These are phyloP conservation scores for Trametes elegans DNA, from an alignment of 768 basidiomycete genomes.

Conservation along the genomic window DNA sequence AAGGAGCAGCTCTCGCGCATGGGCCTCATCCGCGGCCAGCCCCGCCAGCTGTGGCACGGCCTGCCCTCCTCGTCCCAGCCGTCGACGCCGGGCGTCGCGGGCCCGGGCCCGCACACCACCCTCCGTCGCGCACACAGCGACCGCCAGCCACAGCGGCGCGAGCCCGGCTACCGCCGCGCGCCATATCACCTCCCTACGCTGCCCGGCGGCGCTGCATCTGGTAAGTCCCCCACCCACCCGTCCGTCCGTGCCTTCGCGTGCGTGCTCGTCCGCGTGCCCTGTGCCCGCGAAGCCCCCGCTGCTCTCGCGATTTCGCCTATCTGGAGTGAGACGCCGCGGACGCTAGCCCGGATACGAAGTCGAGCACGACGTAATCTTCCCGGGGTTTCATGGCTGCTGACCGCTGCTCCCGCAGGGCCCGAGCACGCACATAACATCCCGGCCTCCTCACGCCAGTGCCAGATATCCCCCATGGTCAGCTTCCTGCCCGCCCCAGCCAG, in stretches of 20 bases:
- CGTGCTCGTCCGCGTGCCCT: constrained; percentile 9
- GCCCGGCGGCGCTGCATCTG: constrained; percentile 9
- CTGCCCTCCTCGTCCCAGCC: constrained; percentile 11
- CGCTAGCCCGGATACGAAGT: constrained; percentile 9
- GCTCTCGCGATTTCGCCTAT: constrained; percentile 10
- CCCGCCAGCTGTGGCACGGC: constrained; percentile 38
- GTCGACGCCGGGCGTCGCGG: constrained; percentile 18
- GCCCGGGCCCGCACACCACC: constrained; percentile 20
- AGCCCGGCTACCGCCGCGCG: constrained; percentile 3
- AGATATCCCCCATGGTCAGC: constrained; percentile 31
- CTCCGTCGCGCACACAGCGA: constrained; percentile 16
- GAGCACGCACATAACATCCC: constrained; percentile 16
- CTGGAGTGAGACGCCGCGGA: neutral
- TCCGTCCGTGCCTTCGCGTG: constrained; percentile 2
- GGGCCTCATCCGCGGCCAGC: constrained; percentile 81
- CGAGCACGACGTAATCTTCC: constrained; percentile 14
- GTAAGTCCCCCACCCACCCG: constrained; percentile 12
- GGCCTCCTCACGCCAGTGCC: constrained; percentile 26
- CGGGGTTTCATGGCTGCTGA: constrained; percentile 13
- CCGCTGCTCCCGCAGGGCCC: constrained; percentile 8
- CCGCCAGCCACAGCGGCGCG: constrained; percentile 12
- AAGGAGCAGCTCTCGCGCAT: constrained; percentile 76
- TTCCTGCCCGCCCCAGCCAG: constrained; percentile 28
- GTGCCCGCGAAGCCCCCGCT: constrained; percentile 9
- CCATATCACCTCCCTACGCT: constrained; percentile 13